phyloP scores from a whole-genome alignment of 208 protist species.

The Crithidia fasciculata region DNA sequence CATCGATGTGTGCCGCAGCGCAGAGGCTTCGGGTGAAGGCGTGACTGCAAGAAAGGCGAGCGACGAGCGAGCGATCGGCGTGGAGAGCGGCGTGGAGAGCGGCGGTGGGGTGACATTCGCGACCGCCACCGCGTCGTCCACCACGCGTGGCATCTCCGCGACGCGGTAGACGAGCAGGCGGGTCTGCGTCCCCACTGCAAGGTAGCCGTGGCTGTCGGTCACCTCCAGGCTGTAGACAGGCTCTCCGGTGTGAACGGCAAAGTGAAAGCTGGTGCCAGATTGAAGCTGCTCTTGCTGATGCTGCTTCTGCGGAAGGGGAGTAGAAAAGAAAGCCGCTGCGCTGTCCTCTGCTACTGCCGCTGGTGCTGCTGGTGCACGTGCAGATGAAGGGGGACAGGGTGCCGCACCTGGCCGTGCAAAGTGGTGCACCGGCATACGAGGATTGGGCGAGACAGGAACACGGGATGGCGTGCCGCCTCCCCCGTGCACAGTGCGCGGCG shows the following conservation, averaged over 20 bases:
- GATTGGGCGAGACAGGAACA: neutral
- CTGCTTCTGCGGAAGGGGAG: no score
- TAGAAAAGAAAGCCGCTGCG: no score
- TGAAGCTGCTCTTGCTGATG: no score
- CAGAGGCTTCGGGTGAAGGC: neutral
- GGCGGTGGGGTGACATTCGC: neutral
- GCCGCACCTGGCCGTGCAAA: conserved; percentile 2
- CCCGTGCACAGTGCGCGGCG: neutral
- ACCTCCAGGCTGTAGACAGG: conserved; percentile 30
- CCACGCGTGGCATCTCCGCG: conserved; percentile 24
- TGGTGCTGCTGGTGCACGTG: no score
- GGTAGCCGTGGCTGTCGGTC: conserved; percentile 26
- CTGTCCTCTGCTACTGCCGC: no score
- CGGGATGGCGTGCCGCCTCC: neutral
- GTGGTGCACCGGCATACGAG: conserved; percentile 22
- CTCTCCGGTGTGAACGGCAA: conserved; percentile 21
- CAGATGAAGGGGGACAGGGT: no score
- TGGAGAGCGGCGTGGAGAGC: neutral
- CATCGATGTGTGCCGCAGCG: neutral
- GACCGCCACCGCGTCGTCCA: neutral
- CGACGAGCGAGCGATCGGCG: neutral
- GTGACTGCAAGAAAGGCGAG: neutral
- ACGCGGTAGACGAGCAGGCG: conserved; percentile 32
- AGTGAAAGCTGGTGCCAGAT: conserved; percentile 9
- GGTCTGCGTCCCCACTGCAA: conserved; percentile 33